phyloP scores from a whole-genome alignment of 306 rosid genomes.

The Sindora glabra region DNA sequence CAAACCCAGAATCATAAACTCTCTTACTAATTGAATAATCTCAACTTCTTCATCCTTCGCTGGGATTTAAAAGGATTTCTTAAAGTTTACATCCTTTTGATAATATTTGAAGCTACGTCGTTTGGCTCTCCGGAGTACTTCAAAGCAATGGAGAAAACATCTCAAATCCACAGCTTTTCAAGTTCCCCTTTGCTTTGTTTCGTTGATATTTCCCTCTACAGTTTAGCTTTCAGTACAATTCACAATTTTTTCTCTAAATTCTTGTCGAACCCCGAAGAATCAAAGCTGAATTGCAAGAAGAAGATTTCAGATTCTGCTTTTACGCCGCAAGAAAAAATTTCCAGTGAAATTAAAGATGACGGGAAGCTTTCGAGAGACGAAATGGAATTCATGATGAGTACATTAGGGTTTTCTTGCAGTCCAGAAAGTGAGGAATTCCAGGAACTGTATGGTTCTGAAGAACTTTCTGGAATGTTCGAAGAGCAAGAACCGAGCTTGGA shows the following conservation, averaged over 20 bases:
- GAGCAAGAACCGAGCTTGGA: conserved; percentile 27
- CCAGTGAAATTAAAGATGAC: conserved; percentile 5
- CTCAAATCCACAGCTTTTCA: neutral
- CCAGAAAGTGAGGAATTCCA: neutral
- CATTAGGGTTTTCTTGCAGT: neutral
- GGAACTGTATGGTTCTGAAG: neutral
- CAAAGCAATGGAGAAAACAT: conserved; percentile 20
- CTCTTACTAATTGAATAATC: no score
- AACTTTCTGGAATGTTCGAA: conserved; percentile 18
- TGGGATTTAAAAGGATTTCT: neutral
- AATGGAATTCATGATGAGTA: conserved; percentile 26
- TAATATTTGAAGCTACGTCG: neutral
- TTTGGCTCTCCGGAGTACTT: conserved; percentile 1
- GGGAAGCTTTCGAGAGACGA: conserved; percentile 42
- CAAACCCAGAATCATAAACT: no score
- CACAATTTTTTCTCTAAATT: conserved; percentile 2
- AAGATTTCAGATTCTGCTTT: neutral
- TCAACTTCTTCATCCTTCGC: neutral
- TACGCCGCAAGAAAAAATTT: neutral
- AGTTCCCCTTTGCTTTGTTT: conserved; percentile 9
- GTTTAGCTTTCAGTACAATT: neutral
- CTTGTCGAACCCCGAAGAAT: conserved; percentile 9
- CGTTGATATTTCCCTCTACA: neutral
- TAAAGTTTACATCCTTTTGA: neutral
- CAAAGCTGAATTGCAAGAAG: conserved; percentile 8